Evolutionary conservation across 495 filamentous ascomycete species (phyloP).

Genomic region (Venustampulla echinocandica): DNA sequence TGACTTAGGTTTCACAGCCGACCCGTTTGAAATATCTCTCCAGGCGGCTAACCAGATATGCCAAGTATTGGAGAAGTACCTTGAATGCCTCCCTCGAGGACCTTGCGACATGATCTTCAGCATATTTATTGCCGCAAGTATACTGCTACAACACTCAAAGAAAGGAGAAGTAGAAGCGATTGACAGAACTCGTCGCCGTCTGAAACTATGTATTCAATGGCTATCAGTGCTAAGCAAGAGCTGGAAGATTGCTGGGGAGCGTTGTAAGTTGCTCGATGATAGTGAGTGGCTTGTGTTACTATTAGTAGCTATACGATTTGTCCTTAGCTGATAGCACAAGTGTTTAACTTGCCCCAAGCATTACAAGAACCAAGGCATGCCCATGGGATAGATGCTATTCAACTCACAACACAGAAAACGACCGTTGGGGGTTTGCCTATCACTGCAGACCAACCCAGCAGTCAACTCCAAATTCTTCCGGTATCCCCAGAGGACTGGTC

Average conservation of each 20-base stretch:
- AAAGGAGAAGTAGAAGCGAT: not conserved
- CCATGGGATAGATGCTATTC: not conserved
- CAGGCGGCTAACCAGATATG: slow-evolving; percentile 16
- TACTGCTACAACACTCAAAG: slow-evolving; percentile 14
- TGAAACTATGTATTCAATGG: slow-evolving; percentile 22
- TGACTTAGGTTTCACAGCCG: not conserved
- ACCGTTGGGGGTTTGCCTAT: not conserved
- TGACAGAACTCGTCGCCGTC: slow-evolving; percentile 4
- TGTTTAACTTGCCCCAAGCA: slow-evolving; percentile 10
- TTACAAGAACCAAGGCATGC: slow-evolving; percentile 1
- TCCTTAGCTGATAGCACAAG: not conserved
- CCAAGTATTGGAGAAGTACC: slow-evolving; percentile 15
- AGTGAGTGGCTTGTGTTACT: slow-evolving; percentile 3
- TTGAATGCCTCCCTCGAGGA: slow-evolving; percentile 8
- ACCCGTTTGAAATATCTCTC: slow-evolving; percentile 14
- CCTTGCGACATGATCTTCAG: slow-evolving; percentile 22
- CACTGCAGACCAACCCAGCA: not conserved
- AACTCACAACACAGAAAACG: not conserved
- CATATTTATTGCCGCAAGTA: slow-evolving; percentile 20
- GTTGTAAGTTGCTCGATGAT: slow-evolving; percentile 14
- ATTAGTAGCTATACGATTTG: too few species aligned
- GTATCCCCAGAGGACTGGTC: slow-evolving; percentile 15
- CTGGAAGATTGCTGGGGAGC: slow-evolving; percentile 21
- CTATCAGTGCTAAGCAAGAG: slow-evolving; percentile 18
- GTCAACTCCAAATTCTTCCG: not conserved